Conservation (phyloP, 2,329 filamentous ascomycete species). For the Apiospora rasikravindrae region DNA sequence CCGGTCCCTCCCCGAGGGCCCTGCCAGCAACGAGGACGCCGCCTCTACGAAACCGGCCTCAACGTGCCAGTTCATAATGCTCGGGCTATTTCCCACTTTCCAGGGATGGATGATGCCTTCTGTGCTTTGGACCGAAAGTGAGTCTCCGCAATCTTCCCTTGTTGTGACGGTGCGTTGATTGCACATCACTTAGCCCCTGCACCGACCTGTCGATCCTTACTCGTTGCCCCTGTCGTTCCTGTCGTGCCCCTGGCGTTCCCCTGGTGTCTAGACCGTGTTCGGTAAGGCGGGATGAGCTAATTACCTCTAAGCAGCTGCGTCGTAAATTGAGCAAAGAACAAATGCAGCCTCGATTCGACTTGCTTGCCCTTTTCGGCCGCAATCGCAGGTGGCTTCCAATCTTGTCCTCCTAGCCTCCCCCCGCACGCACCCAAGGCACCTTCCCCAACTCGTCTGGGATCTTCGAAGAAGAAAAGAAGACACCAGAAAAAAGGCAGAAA, state of each 20-base stretch:
- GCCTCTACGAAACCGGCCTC: too few species aligned
- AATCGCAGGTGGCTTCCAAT: not conserved
- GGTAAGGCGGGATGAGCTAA: slow-evolving; percentile 8
- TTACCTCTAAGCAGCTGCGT: not conserved
- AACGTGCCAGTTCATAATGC: not conserved
- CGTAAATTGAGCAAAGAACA: not conserved
- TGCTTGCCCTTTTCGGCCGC: not conserved
- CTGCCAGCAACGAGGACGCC: too few species aligned
- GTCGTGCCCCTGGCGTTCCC: not conserved
- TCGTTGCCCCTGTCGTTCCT: not conserved
- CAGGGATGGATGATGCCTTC: not conserved
- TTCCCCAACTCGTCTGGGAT: not conserved
- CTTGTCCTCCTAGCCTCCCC: not conserved
- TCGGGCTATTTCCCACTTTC: not conserved
- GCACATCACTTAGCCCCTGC: not conserved
- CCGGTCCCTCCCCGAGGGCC: not conserved
- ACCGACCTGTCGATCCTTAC: slow-evolving; percentile 6
- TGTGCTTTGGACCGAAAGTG: not conserved
- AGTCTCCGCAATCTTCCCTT: not conserved
- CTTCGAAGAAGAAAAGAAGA: not conserved
- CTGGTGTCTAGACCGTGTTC: not conserved
- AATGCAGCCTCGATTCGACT: slow-evolving; percentile 1
- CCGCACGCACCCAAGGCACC: not conserved
- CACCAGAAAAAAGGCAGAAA: not conserved
- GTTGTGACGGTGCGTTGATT: not conserved